Evolutionary conservation across 176 grass and related monocot species (phyloP), one percentile per base, ranked within the genome.

Genomic region (Hyparrhenia diplandra): DNA sequence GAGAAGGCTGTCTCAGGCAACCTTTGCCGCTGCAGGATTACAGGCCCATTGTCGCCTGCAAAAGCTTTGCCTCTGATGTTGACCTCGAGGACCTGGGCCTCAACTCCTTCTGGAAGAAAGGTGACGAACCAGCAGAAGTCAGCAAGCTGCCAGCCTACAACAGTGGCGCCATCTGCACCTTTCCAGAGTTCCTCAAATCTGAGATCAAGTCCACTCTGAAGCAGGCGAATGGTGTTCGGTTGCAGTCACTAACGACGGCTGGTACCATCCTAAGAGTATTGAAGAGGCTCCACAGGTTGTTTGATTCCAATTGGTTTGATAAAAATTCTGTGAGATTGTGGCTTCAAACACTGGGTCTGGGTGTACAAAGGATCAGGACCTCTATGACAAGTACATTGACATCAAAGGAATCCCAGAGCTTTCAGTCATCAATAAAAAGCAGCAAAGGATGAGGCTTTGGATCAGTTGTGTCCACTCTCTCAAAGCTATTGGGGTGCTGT

Each of bases 111-210:
- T 91, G 92, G 86, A 97, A 90, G 66, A 91, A 90, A 83, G 85
- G 89, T 21, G 23, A 18, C 16, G 46, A 88, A 17, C 46, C 46
- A 1, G 52, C 52, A 28, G 75, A 69, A 5, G 57, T 82, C 37
- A 31, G 39, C 25, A 87, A 87, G 71, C 71, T 94, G 60, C 91
- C 91, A 1, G 1, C 16, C 36, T 94, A 97, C 78, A 45, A 52
- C 12, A 16, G 35, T 5, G 63, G 59, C 0, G n/a, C 18, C 13
- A 34, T 90, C 11, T 91, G 78, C 67, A 91, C 89, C 41, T 97
- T 97, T 61, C 94, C 94, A 1, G 89, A 92, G 36, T 94, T 97
- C 62, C 76, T 97, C 30, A 97, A 97, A 80, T 47, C 87, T 9
- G 94, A 97, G 87, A 91, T 97, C 24, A 94, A 84, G 80, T 80